Evolutionary conservation across 2,329 filamentous ascomycete genomes (phyloP), one percentile per base, ranked within the genome.

Genomic region (Coniochaeta pulveracea): DNA sequence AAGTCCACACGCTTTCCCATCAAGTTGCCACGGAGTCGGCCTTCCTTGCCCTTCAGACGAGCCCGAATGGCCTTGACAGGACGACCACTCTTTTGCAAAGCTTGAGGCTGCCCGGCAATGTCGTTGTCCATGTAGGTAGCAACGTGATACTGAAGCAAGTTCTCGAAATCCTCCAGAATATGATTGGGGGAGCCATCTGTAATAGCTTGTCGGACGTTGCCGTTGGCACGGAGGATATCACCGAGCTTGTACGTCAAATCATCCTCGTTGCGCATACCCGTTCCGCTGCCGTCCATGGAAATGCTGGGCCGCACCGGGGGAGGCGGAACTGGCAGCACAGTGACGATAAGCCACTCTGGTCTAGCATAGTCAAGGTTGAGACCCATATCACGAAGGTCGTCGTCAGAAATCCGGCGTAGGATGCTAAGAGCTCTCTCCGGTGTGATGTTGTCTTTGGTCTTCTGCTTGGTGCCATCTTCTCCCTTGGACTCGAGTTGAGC

Each of bases 1-100:
- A 98, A 98, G 55, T 99, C 91, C 40, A 98, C 91, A 76, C 88
- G 86, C 63, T 98, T 99, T 43, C 91, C 91, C 93, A 98, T 98
- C 69, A 98, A 67, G 60, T 98, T 99, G 54, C 93, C 91, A 64
- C 91, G 81, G 16, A 99, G 76, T 69, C 91, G 86, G 46, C 91
- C 91, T 55, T 99, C 91, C 63, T 99, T 99, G 42, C 93, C 93
- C 76, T 99, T 99, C 55, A 99, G 70, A 60, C 91, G 88, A 40
- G 86, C 86, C 48, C 93, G 84, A 44, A 98, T 93, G 11, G 91
- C 86, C 64, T 98, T 98, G 45, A 98, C 82, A 1, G 93, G 88
- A 51, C 93, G 79, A 30, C 93, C 93, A 36, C 86, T 94, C 67
- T 98, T 98, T 52, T 98, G 93, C 51, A 96, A 68, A 3, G 91